A percentile compares a stretch with the other conserved stretches of the same genome.
phyloP scores from a whole-genome alignment of 371 early-diverging fungal genomes.

The Mucor mucedo region DNA sequence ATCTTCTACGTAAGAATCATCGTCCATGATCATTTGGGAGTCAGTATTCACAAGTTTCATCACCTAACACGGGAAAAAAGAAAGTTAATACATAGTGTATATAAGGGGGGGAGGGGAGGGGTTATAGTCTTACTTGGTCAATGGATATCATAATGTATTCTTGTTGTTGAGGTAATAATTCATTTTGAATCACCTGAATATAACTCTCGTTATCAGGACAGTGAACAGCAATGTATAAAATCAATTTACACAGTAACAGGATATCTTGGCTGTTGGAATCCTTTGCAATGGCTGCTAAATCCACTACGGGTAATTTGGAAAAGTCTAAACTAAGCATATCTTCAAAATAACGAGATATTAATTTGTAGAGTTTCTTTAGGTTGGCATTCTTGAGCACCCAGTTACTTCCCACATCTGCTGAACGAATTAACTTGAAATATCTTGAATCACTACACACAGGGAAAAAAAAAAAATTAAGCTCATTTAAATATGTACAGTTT shows the following conservation, averaged over 20 bases:
- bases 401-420: constrained; percentile 83
- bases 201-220: constrained; percentile 77
- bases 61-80: not conserved
- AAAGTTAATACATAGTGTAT: not conserved
- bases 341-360: constrained; percentile 84
- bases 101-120: not conserved
- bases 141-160: constrained; percentile 87
- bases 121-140: not conserved
- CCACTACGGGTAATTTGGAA: constrained; percentile 61
- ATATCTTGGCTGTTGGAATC: constrained; percentile 74
- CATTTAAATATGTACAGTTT: not conserved
- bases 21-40: not conserved
- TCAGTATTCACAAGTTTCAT: not conserved
- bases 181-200: constrained; percentile 79
- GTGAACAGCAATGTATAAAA: constrained; percentile 85
- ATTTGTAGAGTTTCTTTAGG: constrained; percentile 84
- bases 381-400: constrained; percentile 94
- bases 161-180: constrained; percentile 71
- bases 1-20: constrained; percentile 33
- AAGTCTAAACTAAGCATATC: constrained; percentile 71
- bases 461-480: not conserved
- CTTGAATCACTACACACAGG: constrained; percentile 69
- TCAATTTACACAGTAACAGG: constrained; percentile 79
- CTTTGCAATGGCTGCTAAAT: constrained; percentile 84
- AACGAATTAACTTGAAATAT: constrained; percentile 85